A percentile compares a stretch with the other conserved stretches of the same genome.
phyloP scores from a whole-genome alignment of 2,329 filamentous ascomycete genomes.

The Diaporthe velutina region DNA sequence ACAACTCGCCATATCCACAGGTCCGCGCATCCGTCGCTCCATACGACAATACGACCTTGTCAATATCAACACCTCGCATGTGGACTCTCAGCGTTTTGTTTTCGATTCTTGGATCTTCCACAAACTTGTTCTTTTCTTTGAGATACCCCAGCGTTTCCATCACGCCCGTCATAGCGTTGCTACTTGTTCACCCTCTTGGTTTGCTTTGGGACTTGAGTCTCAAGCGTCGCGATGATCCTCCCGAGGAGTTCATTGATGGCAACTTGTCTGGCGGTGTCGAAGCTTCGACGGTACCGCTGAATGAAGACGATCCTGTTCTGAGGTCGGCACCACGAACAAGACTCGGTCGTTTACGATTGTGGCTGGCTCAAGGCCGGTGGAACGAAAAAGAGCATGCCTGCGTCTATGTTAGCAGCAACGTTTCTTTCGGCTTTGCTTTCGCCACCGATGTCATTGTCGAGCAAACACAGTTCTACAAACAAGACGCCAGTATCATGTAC shows the following conservation, averaged over 20 bases:
- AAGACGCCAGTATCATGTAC: constrained; percentile 81
- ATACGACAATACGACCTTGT: constrained; percentile 81
- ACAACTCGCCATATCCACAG: constrained; percentile 82
- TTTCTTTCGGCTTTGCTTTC: constrained; percentile 90
- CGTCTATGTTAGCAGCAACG: constrained; percentile 90
- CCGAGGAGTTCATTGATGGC: constrained; percentile 61
- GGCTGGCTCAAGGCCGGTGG: constrained; percentile 85
- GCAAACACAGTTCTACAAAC: constrained; percentile 90
- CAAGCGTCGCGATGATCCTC: constrained; percentile 71
- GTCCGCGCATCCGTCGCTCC: constrained; percentile 85
- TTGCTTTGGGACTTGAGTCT: constrained; percentile 81
- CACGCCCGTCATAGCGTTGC: constrained; percentile 87
- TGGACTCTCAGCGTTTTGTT: constrained; percentile 86
- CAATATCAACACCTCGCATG: constrained; percentile 90
- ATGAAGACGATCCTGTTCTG: constrained; percentile 34
- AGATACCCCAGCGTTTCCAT: constrained; percentile 92
- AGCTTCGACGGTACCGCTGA: constrained; percentile 34
- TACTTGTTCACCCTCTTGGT: constrained; percentile 87
- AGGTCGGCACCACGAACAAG: constrained; percentile 40
- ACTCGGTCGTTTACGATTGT: constrained; percentile 69
- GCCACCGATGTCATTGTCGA: constrained; percentile 92
- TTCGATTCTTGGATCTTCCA: constrained; percentile 83
- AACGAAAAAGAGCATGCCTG: constrained; percentile 92
- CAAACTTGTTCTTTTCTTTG: constrained; percentile 89
- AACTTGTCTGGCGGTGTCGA: constrained; percentile 44